phyloP scores from a whole-genome alignment of 768 basidiomycete genomes.

The Exidia glandulosa region DNA sequence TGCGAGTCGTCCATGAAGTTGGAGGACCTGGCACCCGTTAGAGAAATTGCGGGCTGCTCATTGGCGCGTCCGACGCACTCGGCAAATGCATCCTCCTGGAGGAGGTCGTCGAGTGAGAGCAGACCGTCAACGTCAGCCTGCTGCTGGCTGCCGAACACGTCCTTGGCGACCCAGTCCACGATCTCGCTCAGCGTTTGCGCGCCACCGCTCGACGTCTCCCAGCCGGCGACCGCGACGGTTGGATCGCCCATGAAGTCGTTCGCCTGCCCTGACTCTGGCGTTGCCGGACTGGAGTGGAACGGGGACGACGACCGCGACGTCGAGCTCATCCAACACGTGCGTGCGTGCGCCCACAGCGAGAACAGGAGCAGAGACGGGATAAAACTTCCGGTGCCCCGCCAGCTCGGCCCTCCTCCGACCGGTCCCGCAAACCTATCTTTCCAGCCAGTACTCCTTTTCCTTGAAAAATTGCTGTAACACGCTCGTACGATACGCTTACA shows the following conservation, averaged over 20 bases:
- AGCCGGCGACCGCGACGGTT: background rate
- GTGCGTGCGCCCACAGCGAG: background rate
- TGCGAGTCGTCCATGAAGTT: conserved; percentile 12
- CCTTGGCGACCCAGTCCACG: background rate
- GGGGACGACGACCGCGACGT: background rate
- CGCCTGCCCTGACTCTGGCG: background rate
- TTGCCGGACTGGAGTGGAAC: background rate
- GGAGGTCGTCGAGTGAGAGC: conserved; percentile 60
- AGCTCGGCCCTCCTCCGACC: too few relatives aligned
- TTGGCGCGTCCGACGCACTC: too few relatives aligned
- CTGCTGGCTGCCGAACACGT: background rate
- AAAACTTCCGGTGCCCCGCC: background rate
- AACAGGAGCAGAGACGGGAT: background rate
- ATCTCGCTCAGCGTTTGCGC: background rate
- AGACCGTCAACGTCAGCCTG: conserved; percentile 36
- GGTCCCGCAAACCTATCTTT: too few relatives aligned
- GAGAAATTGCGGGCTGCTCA: conserved; percentile 6
- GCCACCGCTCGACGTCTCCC: background rate
- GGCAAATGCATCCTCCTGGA: conserved; percentile 56
- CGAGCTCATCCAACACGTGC: background rate
- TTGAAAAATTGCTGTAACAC: too few relatives aligned
- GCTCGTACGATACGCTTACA: too few relatives aligned
- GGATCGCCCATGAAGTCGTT: background rate
- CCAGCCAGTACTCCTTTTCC: too few relatives aligned
- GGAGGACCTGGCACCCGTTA: conserved; percentile 20